These are phyloP conservation scores for Blastomyces parvus DNA, from an alignment of 2,329 filamentous ascomycete species.

Conservation along the genomic window DNA sequence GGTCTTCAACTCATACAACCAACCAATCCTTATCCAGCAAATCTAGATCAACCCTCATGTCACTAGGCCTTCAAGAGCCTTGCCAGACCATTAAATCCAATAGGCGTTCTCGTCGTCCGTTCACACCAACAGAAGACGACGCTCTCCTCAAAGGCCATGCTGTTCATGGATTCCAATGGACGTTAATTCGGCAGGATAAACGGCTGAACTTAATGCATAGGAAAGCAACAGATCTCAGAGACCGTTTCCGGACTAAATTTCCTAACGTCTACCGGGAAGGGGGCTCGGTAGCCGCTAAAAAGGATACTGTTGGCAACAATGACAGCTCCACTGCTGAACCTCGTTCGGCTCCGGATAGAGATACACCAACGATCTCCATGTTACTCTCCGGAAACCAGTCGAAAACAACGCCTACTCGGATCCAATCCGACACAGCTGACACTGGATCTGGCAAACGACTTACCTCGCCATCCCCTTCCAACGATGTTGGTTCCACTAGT, in stretches of 20 bases:
- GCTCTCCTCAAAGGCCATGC: slow-evolving; percentile 50
- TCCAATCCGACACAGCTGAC: not conserved
- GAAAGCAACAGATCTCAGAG: slow-evolving; percentile 50
- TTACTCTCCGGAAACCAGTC: not conserved
- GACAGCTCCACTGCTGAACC: not conserved
- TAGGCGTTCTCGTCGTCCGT: slow-evolving; percentile 47
- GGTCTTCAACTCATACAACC: slow-evolving; percentile 18
- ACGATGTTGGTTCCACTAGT: not conserved
- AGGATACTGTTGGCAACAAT: slow-evolving; percentile 12
- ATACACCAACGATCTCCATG: not conserved
- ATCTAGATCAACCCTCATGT: slow-evolving; percentile 26
- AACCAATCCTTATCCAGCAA: slow-evolving; percentile 25
- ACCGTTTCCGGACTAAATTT: slow-evolving; percentile 52
- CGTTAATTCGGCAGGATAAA: slow-evolving; percentile 47
- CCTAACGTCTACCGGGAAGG: slow-evolving; percentile 46
- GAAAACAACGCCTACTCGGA: not conserved
- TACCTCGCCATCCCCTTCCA: not conserved
- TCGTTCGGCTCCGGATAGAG: not conserved
- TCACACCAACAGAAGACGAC: slow-evolving; percentile 49
- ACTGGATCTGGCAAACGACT: not conserved
- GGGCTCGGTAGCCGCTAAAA: slow-evolving; percentile 31
- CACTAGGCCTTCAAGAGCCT: slow-evolving; percentile 42
- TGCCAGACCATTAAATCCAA: slow-evolving; percentile 39
- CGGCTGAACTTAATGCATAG: slow-evolving; percentile 44
- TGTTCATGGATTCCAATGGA: slow-evolving; percentile 52